Evolutionary conservation across 768 basidiomycete species (phyloP).

Genomic region (Amanita phalloides): DNA sequence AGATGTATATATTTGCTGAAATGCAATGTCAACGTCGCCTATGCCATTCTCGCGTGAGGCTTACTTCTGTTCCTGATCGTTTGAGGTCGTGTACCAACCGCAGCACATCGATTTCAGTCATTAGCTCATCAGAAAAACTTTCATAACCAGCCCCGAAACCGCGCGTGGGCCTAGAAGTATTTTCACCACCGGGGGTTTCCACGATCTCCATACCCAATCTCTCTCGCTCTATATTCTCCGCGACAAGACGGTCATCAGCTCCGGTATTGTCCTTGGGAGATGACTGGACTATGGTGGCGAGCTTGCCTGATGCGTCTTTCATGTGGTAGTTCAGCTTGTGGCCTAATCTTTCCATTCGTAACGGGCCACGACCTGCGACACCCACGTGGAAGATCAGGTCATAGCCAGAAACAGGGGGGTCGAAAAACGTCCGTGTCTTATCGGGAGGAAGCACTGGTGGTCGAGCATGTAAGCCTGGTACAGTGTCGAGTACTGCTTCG

Average conservation of each 20-base stretch:
- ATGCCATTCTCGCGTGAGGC: slow-evolving; percentile 9
- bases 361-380: slow-evolving; percentile 50
- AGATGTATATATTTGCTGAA: slow-evolving; percentile 57
- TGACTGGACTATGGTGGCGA: slow-evolving; percentile 39
- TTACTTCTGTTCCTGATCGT: slow-evolving; percentile 37
- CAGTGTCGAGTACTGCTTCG: slow-evolving; percentile 38
- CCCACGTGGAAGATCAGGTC: slow-evolving; percentile 68
- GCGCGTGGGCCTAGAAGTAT: slow-evolving; percentile 24
- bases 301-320: slow-evolving; percentile 51
- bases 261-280: slow-evolving; percentile 29
- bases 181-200: slow-evolving; percentile 22
- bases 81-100: slow-evolving; percentile 45
- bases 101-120: slow-evolving; percentile 52
- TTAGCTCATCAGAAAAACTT: slow-evolving; percentile 41
- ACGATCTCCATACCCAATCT: slow-evolving; percentile 25
- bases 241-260: slow-evolving; percentile 19
- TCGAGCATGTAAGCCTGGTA: slow-evolving; percentile 49
- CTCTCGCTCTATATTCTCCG: slow-evolving; percentile 16
- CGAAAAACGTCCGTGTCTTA: slow-evolving; percentile 19
- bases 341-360: slow-evolving; percentile 53
- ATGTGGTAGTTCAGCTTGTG: slow-evolving; percentile 63
- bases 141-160: slow-evolving; percentile 42
- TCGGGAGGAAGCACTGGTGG: slow-evolving; percentile 40
- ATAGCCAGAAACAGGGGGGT: slow-evolving; percentile 39
- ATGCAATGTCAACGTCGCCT: slow-evolving; percentile 3